A percentile compares a stretch with the other conserved stretches of the same genome.
phyloP scores from a whole-genome alignment of 257 asterid species.

The Fraxinus excelsior region DNA sequence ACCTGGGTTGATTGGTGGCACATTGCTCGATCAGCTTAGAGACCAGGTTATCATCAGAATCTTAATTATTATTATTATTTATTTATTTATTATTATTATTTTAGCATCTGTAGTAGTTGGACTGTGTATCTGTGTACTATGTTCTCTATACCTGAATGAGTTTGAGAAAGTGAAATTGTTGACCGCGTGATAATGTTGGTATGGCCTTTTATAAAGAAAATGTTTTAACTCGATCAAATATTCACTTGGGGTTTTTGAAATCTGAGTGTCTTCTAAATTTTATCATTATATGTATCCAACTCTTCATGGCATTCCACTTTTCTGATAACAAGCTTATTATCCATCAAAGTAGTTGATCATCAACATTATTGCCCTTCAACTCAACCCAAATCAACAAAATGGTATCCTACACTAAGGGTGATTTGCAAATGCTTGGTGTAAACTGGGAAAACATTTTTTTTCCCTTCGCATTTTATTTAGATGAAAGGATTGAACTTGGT shows the following conservation, averaged over 20 bases:
- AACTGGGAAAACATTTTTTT: background rate
- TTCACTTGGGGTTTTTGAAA: background rate
- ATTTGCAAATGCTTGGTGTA: background rate
- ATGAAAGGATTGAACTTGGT: background rate
- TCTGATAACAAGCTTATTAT: background rate
- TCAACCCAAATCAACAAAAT: background rate
- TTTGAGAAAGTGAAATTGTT: background rate
- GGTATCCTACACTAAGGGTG: background rate
- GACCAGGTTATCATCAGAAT: conserved; percentile 65
- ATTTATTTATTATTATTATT: too few species aligned
- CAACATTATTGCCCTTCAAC: background rate
- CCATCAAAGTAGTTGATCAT: background rate
- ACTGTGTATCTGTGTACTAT: background rate
- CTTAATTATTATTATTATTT: background rate
- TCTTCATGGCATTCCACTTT: background rate
- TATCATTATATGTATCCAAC: background rate
- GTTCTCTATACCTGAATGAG: background rate
- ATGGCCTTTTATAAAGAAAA: background rate
- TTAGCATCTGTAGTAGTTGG: conserved; percentile 1
- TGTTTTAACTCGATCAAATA: background rate
- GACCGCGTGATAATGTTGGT: background rate
- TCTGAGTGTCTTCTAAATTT: background rate
- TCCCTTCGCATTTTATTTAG: too few species aligned
- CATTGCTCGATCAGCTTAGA: conserved; percentile 89
- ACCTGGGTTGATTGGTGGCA: conserved; percentile 94